Evolutionary conservation across 306 rosid species (phyloP).

Genomic region (Gastrolobium villosum): DNA sequence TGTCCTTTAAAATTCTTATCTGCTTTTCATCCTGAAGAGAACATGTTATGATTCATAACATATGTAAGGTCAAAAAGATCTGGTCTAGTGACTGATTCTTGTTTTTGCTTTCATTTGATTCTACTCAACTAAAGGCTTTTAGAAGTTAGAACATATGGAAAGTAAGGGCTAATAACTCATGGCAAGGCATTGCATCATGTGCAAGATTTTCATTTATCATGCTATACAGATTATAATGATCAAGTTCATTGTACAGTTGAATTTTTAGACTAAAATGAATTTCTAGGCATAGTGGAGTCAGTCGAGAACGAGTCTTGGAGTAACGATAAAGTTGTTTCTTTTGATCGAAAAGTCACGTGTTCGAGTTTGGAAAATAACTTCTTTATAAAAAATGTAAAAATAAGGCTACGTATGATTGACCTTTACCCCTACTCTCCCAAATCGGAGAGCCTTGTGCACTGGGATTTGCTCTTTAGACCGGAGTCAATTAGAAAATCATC

Average conservation of each 20-base stretch:
- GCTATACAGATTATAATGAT: background rate
- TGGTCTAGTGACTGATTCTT: background rate
- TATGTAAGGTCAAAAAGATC: background rate
- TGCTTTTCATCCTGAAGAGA: background rate
- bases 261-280: background rate
- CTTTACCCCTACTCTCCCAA: too few relatives aligned
- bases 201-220: background rate
- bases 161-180: background rate
- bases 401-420: too few relatives aligned
- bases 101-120: slow-evolving; percentile 6
- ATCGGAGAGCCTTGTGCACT: too few relatives aligned
- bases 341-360: too few relatives aligned
- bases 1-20: background rate
- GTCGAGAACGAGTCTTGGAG: too few relatives aligned
- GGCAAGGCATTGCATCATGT: background rate
- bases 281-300: background rate
- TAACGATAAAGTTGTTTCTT: too few relatives aligned
- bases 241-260: slow-evolving; percentile 1
- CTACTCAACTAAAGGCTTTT: slow-evolving; percentile 5
- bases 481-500: background rate
- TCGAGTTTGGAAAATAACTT: too few relatives aligned
- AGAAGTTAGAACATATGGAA: background rate
- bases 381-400: too few relatives aligned
- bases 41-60: background rate
- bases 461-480: background rate